These are phyloP conservation scores for Ophiognomonia clavigignenti-juglandacearum DNA, from an alignment of 2,329 filamentous ascomycete species.

Conservation along the genomic window DNA sequence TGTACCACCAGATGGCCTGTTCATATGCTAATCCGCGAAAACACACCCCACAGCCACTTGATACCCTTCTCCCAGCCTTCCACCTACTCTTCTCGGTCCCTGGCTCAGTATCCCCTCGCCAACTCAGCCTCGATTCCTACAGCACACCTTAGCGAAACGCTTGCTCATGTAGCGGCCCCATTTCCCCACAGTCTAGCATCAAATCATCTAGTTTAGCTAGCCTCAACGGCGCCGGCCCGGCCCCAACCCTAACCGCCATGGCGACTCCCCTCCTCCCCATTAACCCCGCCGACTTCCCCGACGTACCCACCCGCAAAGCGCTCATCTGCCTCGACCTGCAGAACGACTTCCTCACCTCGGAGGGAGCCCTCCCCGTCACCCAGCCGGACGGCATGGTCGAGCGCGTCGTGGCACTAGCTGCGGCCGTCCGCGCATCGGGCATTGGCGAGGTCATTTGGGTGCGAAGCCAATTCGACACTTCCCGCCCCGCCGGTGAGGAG, in stretches of 20 bases:
- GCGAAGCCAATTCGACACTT: conserved; percentile 66
- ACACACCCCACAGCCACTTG: neutral
- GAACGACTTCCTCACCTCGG: conserved; percentile 74
- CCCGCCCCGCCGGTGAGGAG: conserved; percentile 51
- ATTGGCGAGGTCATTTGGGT: conserved; percentile 78
- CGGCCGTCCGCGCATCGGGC: conserved; percentile 66
- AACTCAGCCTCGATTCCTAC: neutral
- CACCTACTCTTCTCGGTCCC: neutral
- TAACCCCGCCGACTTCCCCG: conserved; percentile 49
- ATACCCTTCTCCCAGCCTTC: neutral
- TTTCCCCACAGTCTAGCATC: too few relatives aligned
- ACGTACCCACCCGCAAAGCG: conserved; percentile 59
- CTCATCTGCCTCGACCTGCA: conserved; percentile 84
- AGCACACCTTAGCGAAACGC: neutral
- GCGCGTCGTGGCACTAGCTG: conserved; percentile 60
- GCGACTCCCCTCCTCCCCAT: conserved; percentile 45
- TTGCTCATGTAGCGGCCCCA: too few relatives aligned
- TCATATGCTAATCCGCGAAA: neutral
- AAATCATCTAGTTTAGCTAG: too few relatives aligned
- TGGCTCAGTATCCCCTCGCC: neutral
- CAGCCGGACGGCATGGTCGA: conserved; percentile 62
- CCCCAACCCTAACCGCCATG: neutral
- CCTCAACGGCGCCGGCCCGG: neutral
- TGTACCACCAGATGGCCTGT: neutral
- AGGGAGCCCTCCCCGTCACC: conserved; percentile 62